These are phyloP conservation scores for Collybia mongolica DNA, from an alignment of 768 basidiomycete species.

Conservation along the genomic window DNA sequence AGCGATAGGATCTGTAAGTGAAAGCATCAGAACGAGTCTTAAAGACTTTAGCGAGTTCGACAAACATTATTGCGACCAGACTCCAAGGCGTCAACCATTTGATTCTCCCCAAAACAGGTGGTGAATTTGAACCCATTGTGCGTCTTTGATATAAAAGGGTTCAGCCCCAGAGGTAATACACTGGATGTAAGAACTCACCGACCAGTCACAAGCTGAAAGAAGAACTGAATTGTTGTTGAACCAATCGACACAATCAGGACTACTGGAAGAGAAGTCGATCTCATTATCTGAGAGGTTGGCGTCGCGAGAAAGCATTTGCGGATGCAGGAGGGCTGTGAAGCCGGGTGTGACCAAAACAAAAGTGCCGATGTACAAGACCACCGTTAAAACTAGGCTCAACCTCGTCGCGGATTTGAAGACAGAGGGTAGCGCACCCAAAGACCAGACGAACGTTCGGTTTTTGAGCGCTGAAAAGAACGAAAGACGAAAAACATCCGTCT, in stretches of 20 bases:
- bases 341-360: neutral
- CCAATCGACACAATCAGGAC: conserved; percentile 13
- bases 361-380: neutral
- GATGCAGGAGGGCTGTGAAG: neutral
- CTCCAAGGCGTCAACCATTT: conserved; percentile 19
- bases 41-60: neutral
- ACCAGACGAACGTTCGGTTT: neutral
- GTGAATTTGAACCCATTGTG: neutral
- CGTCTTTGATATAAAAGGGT: no score
- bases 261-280: conserved; percentile 16
- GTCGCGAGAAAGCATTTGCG: conserved; percentile 10
- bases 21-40: no score
- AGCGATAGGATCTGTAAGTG: neutral
- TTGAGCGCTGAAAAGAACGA: neutral
- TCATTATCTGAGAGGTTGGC: conserved; percentile 12
- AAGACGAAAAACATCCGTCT: neutral
- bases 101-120: conserved; percentile 19
- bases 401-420: neutral
- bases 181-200: neutral
- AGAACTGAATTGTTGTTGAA: conserved; percentile 5
- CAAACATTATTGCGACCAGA: conserved; percentile 20
- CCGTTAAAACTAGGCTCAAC: neutral
- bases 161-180: neutral
- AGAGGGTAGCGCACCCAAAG: neutral
- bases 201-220: conserved; percentile 1